Evolutionary conservation across 257 asterid species (phyloP), one percentile per base, ranked within the genome.

Genomic region (Gentiana dahurica): DNA sequence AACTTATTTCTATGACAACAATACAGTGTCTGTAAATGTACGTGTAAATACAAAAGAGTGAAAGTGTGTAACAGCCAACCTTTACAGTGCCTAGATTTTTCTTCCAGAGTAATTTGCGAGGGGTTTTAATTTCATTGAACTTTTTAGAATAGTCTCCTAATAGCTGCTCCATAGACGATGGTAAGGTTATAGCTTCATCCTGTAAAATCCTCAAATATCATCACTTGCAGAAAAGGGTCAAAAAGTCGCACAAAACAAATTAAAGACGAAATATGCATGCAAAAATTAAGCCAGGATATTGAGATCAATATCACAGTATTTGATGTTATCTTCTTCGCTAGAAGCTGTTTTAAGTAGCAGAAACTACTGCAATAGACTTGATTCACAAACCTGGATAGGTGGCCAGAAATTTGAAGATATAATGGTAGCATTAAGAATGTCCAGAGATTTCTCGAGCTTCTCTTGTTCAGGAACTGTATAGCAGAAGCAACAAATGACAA

Each of bases 321-420:
- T 36, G 5, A 15, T 11, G 46, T 55, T 37, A 8, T 10, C 36
- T 55, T 55, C 3, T 35, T 37, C 9, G 47, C 39, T n/a, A 55
- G 49, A 34, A 6, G 49, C 48, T 55, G 34, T 4, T 36, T 12
- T 36, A 39, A 56, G n/a, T 56, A 1, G 36, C 9, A 11, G 34
- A 56, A 37, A 56, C 37, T 24, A 41, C 24, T n/a, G 38, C 1
- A 47, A 12, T 7, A 41, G 9, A 37, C 13, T 36, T 8, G 34
- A 10, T 13, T 9, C 11, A 48, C 55, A 55, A 72, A 91, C 97
- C 98, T 87, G 98, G 82, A 91, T 91, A 53, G 97, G 86, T 69
- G 98, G 98, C 98, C 98, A 91, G 81, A 91, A 91, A 70, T 91
- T 91, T 55, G 98, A 76, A 3, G 98, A 91, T 65, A 91, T 77